Conservation (phyloP, 2,329 filamentous ascomycete genomes). For the Chrysoporthe deuterocubensis region DNA sequence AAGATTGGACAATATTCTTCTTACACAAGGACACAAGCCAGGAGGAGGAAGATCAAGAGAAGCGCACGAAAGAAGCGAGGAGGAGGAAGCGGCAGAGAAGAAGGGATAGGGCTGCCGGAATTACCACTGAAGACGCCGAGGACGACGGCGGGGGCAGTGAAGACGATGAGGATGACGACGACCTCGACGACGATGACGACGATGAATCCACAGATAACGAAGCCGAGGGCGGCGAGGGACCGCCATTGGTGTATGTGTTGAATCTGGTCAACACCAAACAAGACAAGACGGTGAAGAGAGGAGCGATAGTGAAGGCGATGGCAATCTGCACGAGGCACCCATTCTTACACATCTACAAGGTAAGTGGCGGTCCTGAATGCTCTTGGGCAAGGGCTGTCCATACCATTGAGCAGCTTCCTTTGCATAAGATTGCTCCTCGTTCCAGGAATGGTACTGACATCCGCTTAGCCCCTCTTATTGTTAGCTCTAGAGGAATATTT, state of each 20-base stretch:
- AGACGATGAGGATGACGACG: constrained; percentile 49
- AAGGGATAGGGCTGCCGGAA: constrained; percentile 55
- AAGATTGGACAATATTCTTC: constrained; percentile 99
- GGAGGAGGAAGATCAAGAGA: constrained; percentile 78
- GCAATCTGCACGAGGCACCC: constrained; percentile 97
- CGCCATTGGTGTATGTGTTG: constrained; percentile 93
- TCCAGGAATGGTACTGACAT: constrained; percentile 29
- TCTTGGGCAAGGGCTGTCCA: constrained; percentile 36
- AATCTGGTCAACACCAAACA: constrained; percentile 98
- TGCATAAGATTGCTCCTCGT: not conserved
- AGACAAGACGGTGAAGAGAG: constrained; percentile 89
- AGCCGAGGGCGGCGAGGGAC: constrained; percentile 75
- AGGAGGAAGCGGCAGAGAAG: constrained; percentile 55
- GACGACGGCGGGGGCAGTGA: constrained; percentile 50
- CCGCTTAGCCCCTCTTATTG: constrained; percentile 75
- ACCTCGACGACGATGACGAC: constrained; percentile 52
- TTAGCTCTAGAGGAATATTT: constrained; percentile 97
- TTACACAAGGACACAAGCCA: constrained; percentile 91
- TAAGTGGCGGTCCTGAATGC: not conserved
- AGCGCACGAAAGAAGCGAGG: constrained; percentile 58
- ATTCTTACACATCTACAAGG: constrained; percentile 98
- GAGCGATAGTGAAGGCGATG: constrained; percentile 96
- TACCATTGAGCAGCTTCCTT: not conserved
- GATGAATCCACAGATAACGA: constrained; percentile 63
- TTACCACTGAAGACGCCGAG: constrained; percentile 51